These are phyloP conservation scores for Sporothrix variecibatus DNA, from an alignment of 2,329 filamentous ascomycete genomes.

Conservation along the genomic window DNA sequence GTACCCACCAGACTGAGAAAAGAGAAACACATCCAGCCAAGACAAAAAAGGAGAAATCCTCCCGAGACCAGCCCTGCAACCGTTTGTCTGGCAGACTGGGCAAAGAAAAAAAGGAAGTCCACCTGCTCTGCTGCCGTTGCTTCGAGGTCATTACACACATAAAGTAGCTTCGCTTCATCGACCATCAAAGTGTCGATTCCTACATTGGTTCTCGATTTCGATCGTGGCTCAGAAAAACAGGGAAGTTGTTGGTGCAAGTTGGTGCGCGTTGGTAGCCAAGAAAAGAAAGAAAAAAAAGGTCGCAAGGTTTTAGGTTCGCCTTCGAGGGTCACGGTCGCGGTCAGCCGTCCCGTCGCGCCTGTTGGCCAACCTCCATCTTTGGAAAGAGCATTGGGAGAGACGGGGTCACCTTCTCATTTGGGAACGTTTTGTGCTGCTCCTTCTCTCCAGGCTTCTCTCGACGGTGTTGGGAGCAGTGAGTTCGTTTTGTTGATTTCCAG, in stretches of 20 bases:
- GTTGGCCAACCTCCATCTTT: neutral
- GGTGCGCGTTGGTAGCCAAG: too few relatives aligned
- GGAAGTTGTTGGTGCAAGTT: too few relatives aligned
- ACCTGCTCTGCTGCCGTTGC: too few relatives aligned
- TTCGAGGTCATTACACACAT: too few relatives aligned
- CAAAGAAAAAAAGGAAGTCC: neutral
- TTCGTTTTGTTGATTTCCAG: too few relatives aligned
- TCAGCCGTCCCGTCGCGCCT: neutral
- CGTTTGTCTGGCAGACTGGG: neutral
- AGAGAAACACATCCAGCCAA: neutral
- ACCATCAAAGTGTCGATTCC: neutral
- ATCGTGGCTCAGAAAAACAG: neutral
- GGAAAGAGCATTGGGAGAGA: too few relatives aligned
- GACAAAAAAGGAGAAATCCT: neutral
- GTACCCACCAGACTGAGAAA: neutral
- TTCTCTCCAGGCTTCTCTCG: too few relatives aligned
- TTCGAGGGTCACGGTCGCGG: too few relatives aligned
- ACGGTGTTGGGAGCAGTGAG: too few relatives aligned
- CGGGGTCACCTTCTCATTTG: neutral
- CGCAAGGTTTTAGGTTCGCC: too few relatives aligned
- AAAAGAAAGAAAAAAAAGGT: too few relatives aligned
- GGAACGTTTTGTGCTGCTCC: neutral
- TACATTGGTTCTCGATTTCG: neutral
- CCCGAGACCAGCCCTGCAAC: neutral
- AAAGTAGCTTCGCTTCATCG: neutral